Evolutionary conservation across 352 stramenopile species (phyloP).

Genomic region (Pythium aristosporum): DNA sequence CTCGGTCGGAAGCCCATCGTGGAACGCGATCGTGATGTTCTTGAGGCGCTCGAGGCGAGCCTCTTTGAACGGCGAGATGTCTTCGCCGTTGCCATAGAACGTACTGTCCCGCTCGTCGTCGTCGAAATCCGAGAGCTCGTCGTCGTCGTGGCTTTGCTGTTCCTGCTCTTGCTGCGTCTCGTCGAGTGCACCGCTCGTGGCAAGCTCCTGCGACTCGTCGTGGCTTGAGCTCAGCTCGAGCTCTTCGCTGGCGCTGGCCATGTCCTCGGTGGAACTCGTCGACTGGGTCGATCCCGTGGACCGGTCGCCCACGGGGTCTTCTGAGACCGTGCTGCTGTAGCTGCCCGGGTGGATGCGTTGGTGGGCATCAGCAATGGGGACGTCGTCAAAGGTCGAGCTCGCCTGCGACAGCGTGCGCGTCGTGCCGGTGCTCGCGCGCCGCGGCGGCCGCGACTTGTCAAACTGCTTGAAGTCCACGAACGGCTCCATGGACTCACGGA

Average conservation of each 20-base stretch:
- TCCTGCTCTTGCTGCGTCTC: constrained; percentile 12
- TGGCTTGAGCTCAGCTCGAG: constrained; percentile 34
- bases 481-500: constrained; percentile 81
- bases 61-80: constrained; percentile 63
- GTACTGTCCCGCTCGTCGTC: constrained; percentile 41
- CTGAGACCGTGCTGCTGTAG: constrained; percentile 48
- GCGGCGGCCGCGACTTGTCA: constrained; percentile 33
- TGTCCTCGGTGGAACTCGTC: constrained; percentile 42
- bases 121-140: constrained; percentile 33
- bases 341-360: constrained; percentile 39
- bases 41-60: constrained; percentile 68
- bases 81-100: constrained; percentile 45
- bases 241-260: constrained; percentile 24
- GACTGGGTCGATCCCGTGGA: constrained; percentile 32
- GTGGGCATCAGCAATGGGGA: constrained; percentile 19
- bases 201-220: constrained; percentile 3
- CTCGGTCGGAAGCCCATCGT: constrained; percentile 73
- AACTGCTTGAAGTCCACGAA: constrained; percentile 84
- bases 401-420: constrained; percentile 11
- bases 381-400: constrained; percentile 24
- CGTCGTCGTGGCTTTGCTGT: constrained; percentile 16
- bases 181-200: neutral
- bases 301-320: constrained; percentile 34
- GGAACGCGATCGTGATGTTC: constrained; percentile 74
- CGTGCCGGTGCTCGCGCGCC: constrained; percentile 3